Evolutionary conservation across 768 basidiomycete species (phyloP).

Genomic region (Lactarius hengduanensis): DNA sequence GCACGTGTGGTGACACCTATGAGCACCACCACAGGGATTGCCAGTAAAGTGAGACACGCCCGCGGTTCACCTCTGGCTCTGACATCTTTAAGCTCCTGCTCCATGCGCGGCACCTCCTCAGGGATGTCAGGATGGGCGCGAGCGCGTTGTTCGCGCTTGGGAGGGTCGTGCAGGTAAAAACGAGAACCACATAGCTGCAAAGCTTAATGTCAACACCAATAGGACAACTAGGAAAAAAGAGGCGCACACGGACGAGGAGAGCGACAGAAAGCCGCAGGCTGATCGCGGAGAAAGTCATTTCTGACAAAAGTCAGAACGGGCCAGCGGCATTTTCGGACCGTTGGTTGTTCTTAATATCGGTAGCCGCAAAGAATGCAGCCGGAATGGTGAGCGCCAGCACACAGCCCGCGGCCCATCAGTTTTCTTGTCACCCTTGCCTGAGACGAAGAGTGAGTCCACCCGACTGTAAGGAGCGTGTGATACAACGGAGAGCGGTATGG

Average conservation of each 20-base stretch:
- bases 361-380: constrained; percentile 63
- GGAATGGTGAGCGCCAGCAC: constrained; percentile 66
- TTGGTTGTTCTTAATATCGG: constrained; percentile 43
- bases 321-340: constrained; percentile 29
- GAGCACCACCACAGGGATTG: constrained; percentile 52
- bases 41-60: constrained; percentile 54
- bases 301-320: constrained; percentile 47
- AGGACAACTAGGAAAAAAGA: background rate
- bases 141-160: constrained; percentile 44
- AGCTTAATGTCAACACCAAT: background rate
- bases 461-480: constrained; percentile 64
- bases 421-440: background rate
- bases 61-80: constrained; percentile 66
- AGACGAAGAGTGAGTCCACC: constrained; percentile 42
- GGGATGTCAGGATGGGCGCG: constrained; percentile 43
- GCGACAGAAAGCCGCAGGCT: constrained; percentile 66
- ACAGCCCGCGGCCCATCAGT: constrained; percentile 37
- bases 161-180: constrained; percentile 69
- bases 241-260: constrained; percentile 56
- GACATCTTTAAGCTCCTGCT: constrained; percentile 44
- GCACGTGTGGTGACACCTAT: constrained; percentile 43
- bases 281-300: constrained; percentile 51
- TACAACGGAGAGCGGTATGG: too few relatives aligned
- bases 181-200: constrained; percentile 59
- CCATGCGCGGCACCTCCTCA: constrained; percentile 32